Evolutionary conservation across 192 early-diverging fungal genomes (phyloP), one percentile per base, ranked within the genome.

Genomic region (Coemansia sp.): DNA sequence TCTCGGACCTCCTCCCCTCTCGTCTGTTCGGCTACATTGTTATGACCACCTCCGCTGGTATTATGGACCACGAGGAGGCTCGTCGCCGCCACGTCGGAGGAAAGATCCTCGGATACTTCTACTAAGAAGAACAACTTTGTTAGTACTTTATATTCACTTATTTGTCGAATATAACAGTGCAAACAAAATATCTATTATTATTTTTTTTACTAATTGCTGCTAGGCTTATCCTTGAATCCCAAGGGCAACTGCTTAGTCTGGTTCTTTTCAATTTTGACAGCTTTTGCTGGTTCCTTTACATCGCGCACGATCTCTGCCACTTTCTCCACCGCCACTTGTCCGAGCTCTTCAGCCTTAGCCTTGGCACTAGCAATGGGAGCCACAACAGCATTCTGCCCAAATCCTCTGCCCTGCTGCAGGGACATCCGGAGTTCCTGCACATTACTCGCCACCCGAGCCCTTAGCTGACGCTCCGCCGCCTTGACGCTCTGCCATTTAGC

Each of bases 31-130:
- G 97, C 81, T 95, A 87, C 89, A 88, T 99, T 62, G 92, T 91
- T 67, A 82, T 94, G 72, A 94, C 95, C 85, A 94, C 95, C 80
- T 93, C 93, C 57, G 87, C 91, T 68, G 97, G 97, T 86, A 97
- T 99, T 86, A 99, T 99, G 93, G 97, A 99, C 89, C 95, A 98
- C 87, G 93, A 94, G 80, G 95, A 99, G 89, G 95, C 95, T 67
- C 92, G 95, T 91, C 87, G 92, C 69, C 95, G 94, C 87, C 94
- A 95, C 85, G 87, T 91, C 82, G 97, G 95, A 90, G 97, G 97
- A 73, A 97, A 97, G 90, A 91, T 98, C 86, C 90, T 98, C 69
- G 95, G 94, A 76, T 94, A 89, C 89, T 93, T 94, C 89, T 94
- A 94, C 85, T 94, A 91, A 78, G 23, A 48, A 50, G 5, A 42